These are phyloP conservation scores for Backusella liffmaniae DNA, from an alignment of 192 early-diverging fungal genomes.

Conservation along the genomic window DNA sequence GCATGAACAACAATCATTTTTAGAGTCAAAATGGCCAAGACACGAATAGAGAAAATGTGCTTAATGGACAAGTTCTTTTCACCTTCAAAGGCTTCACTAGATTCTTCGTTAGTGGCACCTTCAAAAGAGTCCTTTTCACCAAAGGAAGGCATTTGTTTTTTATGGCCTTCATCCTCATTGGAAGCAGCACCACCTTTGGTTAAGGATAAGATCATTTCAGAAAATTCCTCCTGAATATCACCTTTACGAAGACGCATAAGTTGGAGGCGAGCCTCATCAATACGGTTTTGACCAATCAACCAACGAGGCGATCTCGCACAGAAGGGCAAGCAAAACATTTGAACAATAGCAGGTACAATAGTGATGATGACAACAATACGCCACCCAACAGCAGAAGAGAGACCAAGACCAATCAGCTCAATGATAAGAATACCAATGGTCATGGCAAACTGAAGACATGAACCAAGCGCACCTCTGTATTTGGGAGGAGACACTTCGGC, in stretches of 20 bases:
- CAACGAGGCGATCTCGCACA: slow-evolving; percentile 70
- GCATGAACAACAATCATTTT: slow-evolving; percentile 58
- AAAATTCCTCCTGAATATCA: slow-evolving; percentile 58
- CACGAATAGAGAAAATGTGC: slow-evolving; percentile 29
- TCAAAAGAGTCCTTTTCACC: slow-evolving; percentile 12
- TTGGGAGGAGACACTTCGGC: slow-evolving; percentile 47
- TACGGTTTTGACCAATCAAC: slow-evolving; percentile 52
- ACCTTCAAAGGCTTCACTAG: slow-evolving; percentile 2
- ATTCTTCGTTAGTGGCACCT: background rate
- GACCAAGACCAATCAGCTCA: slow-evolving; percentile 37
- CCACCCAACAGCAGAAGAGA: slow-evolving; percentile 45
- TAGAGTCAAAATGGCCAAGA: slow-evolving; percentile 44
- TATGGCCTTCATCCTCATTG: slow-evolving; percentile 11
- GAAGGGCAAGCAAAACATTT: slow-evolving; percentile 57
- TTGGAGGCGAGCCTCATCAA: slow-evolving; percentile 57
- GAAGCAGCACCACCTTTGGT: slow-evolving; percentile 16
- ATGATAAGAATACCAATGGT: slow-evolving; percentile 54
- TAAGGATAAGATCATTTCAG: slow-evolving; percentile 38
- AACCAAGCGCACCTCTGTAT: slow-evolving; percentile 47
- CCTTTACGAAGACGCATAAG: slow-evolving; percentile 55
- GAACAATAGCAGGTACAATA: slow-evolving; percentile 50
- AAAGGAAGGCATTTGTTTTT: background rate
- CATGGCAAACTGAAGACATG: slow-evolving; percentile 51
- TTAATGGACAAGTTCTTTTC: slow-evolving; percentile 22
- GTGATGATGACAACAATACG: slow-evolving; percentile 48